phyloP scores from a whole-genome alignment of 2,329 filamentous ascomycete species.

The Xylariaceae sp. region DNA sequence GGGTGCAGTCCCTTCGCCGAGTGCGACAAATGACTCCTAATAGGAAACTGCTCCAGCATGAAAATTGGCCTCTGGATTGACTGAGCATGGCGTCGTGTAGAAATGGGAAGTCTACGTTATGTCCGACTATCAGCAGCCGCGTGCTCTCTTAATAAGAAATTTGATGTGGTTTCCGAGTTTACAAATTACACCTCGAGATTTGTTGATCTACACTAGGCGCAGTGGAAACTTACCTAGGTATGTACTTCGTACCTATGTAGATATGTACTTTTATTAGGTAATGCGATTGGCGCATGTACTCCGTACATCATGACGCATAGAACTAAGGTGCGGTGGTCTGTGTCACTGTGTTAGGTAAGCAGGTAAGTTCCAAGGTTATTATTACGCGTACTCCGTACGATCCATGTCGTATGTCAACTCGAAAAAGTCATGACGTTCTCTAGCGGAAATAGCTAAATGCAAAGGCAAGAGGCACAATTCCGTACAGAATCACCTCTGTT shows the following conservation, averaged over 20 bases:
- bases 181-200: background rate
- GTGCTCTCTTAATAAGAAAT: background rate
- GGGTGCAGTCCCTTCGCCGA: constrained; percentile 2
- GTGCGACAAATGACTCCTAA: background rate
- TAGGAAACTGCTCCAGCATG: constrained; percentile 6
- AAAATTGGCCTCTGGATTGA: background rate
- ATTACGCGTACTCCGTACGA: too few relatives aligned
- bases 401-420: too few relatives aligned
- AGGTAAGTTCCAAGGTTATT: too few relatives aligned
- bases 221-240: background rate
- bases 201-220: background rate
- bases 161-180: background rate
- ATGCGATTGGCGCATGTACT: background rate
- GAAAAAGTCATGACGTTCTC: constrained; percentile 20
- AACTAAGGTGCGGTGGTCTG: background rate
- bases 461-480: background rate
- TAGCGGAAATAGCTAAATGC: background rate
- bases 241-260: too few relatives aligned
- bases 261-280: background rate
- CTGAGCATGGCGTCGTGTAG: background rate
- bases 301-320: too few relatives aligned
- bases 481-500: background rate
- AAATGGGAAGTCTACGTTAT: background rate
- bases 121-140: background rate
- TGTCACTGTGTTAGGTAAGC: too few relatives aligned